Conservation (phyloP, 1,284 basidiomycete genomes). For the Heterobasidion occidentale region DNA sequence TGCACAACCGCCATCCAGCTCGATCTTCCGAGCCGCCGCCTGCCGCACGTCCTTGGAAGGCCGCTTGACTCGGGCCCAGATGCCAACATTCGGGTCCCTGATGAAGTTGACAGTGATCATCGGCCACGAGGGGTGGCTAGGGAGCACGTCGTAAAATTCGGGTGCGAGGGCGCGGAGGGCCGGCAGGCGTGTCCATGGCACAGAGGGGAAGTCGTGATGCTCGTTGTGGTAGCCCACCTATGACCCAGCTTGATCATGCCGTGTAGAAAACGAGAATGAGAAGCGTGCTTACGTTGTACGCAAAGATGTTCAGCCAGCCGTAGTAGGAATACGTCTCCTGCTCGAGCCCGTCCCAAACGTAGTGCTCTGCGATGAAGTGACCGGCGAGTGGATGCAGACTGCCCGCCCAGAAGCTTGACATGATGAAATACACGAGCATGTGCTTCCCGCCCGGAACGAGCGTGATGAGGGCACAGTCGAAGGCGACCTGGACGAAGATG, state of each 20-base stretch:
- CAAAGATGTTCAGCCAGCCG: conserved; percentile 82
- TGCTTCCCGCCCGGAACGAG: conserved; percentile 40
- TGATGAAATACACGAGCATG: conserved; percentile 79
- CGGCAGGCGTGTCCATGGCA: conserved; percentile 94
- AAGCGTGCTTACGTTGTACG: conserved; percentile 77
- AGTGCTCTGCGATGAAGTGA: conserved; percentile 97
- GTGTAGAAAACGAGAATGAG: background rate
- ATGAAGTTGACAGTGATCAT: conserved; percentile 95
- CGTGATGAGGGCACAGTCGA: conserved; percentile 65
- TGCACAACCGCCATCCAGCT: conserved; percentile 12
- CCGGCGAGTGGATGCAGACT: conserved; percentile 93
- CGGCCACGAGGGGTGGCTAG: conserved; percentile 87
- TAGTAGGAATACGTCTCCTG: conserved; percentile 99
- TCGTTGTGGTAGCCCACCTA: conserved; percentile 98
- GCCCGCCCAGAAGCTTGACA: conserved; percentile 92
- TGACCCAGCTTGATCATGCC: background rate
- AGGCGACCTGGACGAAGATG: conserved; percentile 58
- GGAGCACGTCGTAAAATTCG: conserved; percentile 89
- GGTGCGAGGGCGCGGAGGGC: conserved; percentile 76
- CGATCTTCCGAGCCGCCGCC: background rate
- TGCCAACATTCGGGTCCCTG: conserved; percentile 76
- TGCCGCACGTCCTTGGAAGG: conserved; percentile 1
- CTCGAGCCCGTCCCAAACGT: conserved; percentile 81
- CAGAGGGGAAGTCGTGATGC: conserved; percentile 96
- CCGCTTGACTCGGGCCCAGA: conserved; percentile 28